phyloP scores from a whole-genome alignment of 2,329 filamentous ascomycete species.

The Lasiodiplodia citricola region DNA sequence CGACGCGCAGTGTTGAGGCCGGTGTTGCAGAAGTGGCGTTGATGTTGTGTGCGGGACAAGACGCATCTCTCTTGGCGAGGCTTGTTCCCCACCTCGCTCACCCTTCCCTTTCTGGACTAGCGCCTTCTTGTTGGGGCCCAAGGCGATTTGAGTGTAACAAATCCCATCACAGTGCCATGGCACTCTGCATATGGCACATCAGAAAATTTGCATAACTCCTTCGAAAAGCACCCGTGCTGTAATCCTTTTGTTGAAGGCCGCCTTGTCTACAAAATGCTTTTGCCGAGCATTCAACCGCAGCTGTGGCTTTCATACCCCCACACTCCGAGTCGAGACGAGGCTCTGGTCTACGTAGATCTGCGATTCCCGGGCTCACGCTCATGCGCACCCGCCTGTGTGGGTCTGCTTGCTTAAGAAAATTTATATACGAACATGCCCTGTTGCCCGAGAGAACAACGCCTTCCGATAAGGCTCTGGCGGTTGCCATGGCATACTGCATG shows the following conservation, averaged over 20 bases:
- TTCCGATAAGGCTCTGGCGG: too few relatives aligned
- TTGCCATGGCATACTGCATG: background rate
- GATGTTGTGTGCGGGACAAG: background rate
- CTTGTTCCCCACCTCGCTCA: background rate
- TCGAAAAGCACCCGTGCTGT: background rate
- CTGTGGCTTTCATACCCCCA: background rate
- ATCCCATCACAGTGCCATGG: background rate
- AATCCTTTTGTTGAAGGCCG: background rate
- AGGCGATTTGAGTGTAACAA: background rate
- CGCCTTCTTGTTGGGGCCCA: background rate
- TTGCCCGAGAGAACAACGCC: background rate
- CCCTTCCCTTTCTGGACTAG: background rate
- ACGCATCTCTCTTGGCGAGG: slow-evolving; percentile 7
- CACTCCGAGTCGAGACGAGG: too few relatives aligned
- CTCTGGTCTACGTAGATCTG: background rate
- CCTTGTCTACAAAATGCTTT: background rate
- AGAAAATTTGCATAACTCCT: background rate
- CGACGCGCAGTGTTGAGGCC: background rate
- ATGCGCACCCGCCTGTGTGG: background rate
- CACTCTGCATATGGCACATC: background rate
- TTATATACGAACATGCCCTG: background rate
- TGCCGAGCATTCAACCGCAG: background rate
- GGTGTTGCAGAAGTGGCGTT: background rate
- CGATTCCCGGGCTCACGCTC: background rate
- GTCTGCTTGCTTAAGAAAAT: background rate